A percentile compares a stretch with the other conserved stretches of the same genome.
These are phyloP conservation scores for Parastagonospora nodorum DNA, from an alignment of 2,329 filamentous ascomycete species.

Conservation along the genomic window DNA sequence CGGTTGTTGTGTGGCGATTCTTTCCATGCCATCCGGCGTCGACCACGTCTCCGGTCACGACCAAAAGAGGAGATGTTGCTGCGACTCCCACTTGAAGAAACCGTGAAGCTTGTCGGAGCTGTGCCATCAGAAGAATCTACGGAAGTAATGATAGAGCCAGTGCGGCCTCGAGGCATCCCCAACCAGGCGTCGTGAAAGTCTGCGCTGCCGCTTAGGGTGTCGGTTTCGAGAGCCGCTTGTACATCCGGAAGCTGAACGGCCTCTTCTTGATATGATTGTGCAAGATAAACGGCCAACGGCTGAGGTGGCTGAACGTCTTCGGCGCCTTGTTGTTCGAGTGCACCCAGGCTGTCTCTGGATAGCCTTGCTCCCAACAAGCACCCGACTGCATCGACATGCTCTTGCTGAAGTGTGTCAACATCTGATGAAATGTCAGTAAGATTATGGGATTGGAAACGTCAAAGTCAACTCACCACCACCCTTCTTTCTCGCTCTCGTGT, in stretches of 20 bases:
- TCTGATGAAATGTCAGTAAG: constrained; percentile 16
- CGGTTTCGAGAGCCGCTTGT: constrained; percentile 36
- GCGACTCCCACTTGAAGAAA: constrained; percentile 36
- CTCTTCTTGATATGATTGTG: constrained; percentile 43
- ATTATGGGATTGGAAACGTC: neutral
- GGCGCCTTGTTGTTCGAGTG: constrained; percentile 29
- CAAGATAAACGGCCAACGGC: constrained; percentile 40
- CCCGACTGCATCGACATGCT: constrained; percentile 5
- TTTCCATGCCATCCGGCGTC: constrained; percentile 43
- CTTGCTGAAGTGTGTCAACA: neutral
- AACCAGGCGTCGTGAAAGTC: constrained; percentile 33
- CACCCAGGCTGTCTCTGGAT: constrained; percentile 38
- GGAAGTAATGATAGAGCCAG: constrained; percentile 38
- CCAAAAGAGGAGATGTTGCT: constrained; percentile 44
- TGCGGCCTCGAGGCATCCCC: constrained; percentile 21
- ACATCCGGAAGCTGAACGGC: constrained; percentile 32
- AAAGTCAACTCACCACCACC: constrained; percentile 22
- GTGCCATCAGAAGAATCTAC: constrained; percentile 40
- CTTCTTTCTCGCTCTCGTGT: constrained; percentile 40
- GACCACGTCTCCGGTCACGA: constrained; percentile 39
- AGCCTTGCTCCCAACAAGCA: constrained; percentile 27
- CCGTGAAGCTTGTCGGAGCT: constrained; percentile 38
- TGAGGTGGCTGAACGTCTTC: constrained; percentile 28
- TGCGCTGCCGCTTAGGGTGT: constrained; percentile 24
- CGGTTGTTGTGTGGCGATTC: constrained; percentile 34